Evolutionary conservation across 345 rosid genomes (phyloP), one percentile per base, ranked within the genome.

Genomic region (Gossypium anomalum): DNA sequence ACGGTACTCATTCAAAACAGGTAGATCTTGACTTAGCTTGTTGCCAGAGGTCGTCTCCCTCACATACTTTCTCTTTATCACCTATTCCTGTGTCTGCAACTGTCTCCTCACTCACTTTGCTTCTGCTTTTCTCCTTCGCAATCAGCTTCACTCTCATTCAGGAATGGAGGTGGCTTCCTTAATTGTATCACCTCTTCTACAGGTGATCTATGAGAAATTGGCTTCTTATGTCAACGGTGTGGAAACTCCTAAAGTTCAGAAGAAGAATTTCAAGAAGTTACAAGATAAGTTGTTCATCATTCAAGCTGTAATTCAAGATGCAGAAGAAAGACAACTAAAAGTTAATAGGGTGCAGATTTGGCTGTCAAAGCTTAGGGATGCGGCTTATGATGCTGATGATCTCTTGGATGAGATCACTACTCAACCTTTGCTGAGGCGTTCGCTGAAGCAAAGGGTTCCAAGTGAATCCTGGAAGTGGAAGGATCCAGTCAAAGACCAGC

Each of bases 221-320:
- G 73, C 73, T 48, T 17, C 71, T 49, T 70, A 58, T 14, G 53
- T 66, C 25, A 14, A 29, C 1, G 4, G 10, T 48, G 13, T 8
- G 53, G 49, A 17, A 52, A 20, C 16, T 20, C 34, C 22, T 10
- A 20, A 47, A 4, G 73, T 25, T 10, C 22, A 47, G 13, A 57
- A 43, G 69, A 49, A 49, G 56, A 52, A 65, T 16, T 9, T 71
- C 29, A 51, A 58, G 51, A 80, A 59, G 58, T 67, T 80, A 12
- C 57, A 27, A 25, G 48, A 27, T 2, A 71, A 34, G 47, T 15
- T 76, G 43, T n/a, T 2, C 9, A 4, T 60, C 1, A 67, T 80
- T 48, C 70, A 61, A 49, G 82, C 74, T 4, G 82, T 72, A 23
- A 61, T 79, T 15, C 57, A 79, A 34, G 82, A 71, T 58, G 82